phyloP scores from a whole-genome alignment of 441 rosid species.

The Pelargonium australe region DNA sequence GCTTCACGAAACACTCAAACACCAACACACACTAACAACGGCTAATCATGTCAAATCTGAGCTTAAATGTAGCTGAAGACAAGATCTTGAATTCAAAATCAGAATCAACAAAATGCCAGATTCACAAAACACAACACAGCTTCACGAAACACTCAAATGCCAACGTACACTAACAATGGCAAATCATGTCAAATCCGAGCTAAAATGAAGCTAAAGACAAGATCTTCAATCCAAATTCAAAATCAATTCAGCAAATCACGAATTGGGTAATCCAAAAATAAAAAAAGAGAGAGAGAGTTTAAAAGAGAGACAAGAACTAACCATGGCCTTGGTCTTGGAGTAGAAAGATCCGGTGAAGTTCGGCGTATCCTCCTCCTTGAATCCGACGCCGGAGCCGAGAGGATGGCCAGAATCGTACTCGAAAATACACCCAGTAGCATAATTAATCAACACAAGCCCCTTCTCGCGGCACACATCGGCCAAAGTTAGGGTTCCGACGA shows the following conservation, averaged over 20 bases:
- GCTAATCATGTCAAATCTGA: background rate
- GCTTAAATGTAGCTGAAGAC: background rate
- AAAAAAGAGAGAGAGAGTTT: no score
- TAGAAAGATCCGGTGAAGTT: slow-evolving; percentile 82
- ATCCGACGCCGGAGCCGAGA: slow-evolving; percentile 71
- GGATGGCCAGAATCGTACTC: slow-evolving; percentile 68
- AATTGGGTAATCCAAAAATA: no score
- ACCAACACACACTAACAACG: background rate
- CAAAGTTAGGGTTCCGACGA: background rate
- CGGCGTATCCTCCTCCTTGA: slow-evolving; percentile 82
- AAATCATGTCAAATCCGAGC: background rate
- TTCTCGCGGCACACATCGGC: background rate
- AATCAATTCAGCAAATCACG: no score
- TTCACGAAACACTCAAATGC: background rate
- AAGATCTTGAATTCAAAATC: background rate
- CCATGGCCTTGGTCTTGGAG: slow-evolving; percentile 95
- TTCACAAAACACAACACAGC: background rate
- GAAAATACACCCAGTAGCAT: slow-evolving; percentile 33
- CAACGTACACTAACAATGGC: background rate
- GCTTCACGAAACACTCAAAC: background rate
- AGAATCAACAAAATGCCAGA: no score
- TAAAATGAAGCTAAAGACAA: background rate
- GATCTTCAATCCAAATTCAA: background rate
- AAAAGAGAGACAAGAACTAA: slow-evolving; percentile 22
- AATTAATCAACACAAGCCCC: background rate